Evolutionary conservation across 2,329 filamentous ascomycete genomes (phyloP).

Genomic region (Fusarium guadeloupense): DNA sequence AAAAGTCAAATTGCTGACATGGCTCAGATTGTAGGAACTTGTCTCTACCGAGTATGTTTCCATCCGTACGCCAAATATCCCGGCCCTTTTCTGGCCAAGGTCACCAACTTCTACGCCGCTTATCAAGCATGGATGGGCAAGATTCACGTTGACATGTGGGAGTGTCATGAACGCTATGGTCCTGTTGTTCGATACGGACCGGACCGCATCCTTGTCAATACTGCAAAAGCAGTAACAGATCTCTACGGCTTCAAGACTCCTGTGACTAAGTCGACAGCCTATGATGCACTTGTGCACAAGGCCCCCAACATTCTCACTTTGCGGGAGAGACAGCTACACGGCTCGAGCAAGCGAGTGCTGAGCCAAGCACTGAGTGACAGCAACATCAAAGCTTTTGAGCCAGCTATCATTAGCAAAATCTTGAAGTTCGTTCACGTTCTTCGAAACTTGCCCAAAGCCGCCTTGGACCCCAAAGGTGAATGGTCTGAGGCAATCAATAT

Average conservation of each 20-base stretch:
- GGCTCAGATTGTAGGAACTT: too few relatives aligned
- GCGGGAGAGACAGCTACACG: slow-evolving; percentile 73
- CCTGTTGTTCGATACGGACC: slow-evolving; percentile 77
- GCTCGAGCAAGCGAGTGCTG: slow-evolving; percentile 75
- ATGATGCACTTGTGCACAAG: slow-evolving; percentile 75
- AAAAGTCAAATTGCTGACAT: too few relatives aligned
- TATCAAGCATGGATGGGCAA: slow-evolving; percentile 80
- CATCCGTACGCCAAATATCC: slow-evolving; percentile 72
- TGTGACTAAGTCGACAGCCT: slow-evolving; percentile 74
- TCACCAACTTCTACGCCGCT: slow-evolving; percentile 70
- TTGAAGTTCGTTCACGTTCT: slow-evolving; percentile 73
- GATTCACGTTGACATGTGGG: slow-evolving; percentile 77
- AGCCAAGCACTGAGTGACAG: slow-evolving; percentile 74
- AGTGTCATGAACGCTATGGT: slow-evolving; percentile 76
- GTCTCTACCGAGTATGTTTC: slow-evolving; percentile 64
- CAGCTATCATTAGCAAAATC: slow-evolving; percentile 71
- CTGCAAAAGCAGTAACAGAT: slow-evolving; percentile 69
- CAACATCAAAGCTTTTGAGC: slow-evolving; percentile 73
- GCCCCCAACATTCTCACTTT: slow-evolving; percentile 76
- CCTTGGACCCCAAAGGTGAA: slow-evolving; percentile 59
- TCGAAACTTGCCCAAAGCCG: slow-evolving; percentile 50
- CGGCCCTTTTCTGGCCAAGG: slow-evolving; percentile 68
- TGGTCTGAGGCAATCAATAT: slow-evolving; percentile 58
- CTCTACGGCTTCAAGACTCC: slow-evolving; percentile 72
- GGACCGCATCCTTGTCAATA: slow-evolving; percentile 80